Evolutionary conservation across 331 rosid genomes (phyloP).

Genomic region (Acacia concinna): DNA sequence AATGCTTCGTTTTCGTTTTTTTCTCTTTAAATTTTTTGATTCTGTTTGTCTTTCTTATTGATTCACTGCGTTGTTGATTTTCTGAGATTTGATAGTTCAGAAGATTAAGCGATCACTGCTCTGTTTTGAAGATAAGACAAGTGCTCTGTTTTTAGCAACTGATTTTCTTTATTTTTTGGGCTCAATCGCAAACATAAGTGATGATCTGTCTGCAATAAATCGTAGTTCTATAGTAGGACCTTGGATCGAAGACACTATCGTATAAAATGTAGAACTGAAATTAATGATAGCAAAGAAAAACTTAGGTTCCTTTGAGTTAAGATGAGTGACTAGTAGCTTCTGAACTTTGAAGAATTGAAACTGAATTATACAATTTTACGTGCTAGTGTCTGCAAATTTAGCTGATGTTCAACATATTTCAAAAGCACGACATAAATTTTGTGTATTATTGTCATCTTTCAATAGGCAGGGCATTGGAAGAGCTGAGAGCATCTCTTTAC

Average conservation of each 20-base stretch:
- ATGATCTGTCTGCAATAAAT: not conserved
- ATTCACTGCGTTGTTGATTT: not conserved
- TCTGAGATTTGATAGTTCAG: not conserved
- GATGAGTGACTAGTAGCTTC: no score
- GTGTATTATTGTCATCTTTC: no score
- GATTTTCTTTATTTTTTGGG: not conserved
- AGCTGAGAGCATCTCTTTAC: constrained; percentile 73
- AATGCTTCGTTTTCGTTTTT: not conserved
- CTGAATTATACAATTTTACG: no score
- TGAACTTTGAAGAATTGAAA: no score
- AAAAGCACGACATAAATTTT: no score
- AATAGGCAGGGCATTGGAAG: constrained; percentile 86
- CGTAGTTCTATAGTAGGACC: constrained; percentile 3
- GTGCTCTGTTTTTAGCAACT: not conserved
- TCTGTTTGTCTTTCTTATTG: not conserved
- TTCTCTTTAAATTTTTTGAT: not conserved
- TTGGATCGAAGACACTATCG: not conserved
- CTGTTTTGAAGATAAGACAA: not conserved
- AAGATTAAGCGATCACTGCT: not conserved
- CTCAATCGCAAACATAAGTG: not conserved
- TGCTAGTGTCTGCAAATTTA: not conserved
- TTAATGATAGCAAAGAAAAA: not conserved
- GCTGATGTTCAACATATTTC: not conserved
- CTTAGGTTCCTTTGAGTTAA: not conserved
- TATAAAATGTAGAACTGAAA: not conserved